Conservation (phyloP, 1,284 basidiomycete species). For the Rhizoctonia solani region DNA sequence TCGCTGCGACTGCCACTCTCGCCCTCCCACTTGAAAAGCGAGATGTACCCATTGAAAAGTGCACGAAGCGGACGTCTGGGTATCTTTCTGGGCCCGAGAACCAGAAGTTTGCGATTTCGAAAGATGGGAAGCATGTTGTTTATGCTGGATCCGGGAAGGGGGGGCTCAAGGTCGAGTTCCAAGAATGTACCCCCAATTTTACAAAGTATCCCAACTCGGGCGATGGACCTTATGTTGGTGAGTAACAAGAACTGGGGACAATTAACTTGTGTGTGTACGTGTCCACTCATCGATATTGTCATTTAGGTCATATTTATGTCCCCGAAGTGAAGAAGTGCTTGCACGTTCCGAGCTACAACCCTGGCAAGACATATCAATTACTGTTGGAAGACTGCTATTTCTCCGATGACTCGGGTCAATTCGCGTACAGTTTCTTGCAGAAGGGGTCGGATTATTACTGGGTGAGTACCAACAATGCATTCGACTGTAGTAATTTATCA, state of each 20-base stretch:
- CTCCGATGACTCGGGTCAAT: conserved; percentile 28
- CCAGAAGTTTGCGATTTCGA: conserved; percentile 25
- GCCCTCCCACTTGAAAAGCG: conserved; percentile 19
- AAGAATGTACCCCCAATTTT: conserved; percentile 29
- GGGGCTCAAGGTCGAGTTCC: conserved; percentile 24
- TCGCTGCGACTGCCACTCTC: conserved; percentile 4
- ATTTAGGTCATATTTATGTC: conserved; percentile 27
- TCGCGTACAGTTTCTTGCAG: conserved; percentile 24
- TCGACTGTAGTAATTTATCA: not conserved
- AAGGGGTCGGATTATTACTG: conserved; percentile 31
- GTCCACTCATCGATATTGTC: too few species aligned
- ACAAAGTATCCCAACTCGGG: conserved; percentile 28
- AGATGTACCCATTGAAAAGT: conserved; percentile 18
- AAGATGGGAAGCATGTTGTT: conserved; percentile 6
- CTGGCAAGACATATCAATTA: conserved; percentile 7
- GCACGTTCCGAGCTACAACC: conserved; percentile 32
- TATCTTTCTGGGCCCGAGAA: conserved; percentile 7
- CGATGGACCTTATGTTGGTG: conserved; percentile 25
- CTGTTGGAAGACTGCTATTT: conserved; percentile 25
- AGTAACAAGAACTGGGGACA: not conserved
- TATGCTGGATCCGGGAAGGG: conserved; percentile 8
- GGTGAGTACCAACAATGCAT: not conserved
- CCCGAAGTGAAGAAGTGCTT: conserved; percentile 20
- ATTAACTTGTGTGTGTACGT: too few species aligned
- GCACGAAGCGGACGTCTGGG: conserved; percentile 8